Evolutionary conservation across 139 green algal species (phyloP).

Genomic region (Trebouxia sp.): DNA sequence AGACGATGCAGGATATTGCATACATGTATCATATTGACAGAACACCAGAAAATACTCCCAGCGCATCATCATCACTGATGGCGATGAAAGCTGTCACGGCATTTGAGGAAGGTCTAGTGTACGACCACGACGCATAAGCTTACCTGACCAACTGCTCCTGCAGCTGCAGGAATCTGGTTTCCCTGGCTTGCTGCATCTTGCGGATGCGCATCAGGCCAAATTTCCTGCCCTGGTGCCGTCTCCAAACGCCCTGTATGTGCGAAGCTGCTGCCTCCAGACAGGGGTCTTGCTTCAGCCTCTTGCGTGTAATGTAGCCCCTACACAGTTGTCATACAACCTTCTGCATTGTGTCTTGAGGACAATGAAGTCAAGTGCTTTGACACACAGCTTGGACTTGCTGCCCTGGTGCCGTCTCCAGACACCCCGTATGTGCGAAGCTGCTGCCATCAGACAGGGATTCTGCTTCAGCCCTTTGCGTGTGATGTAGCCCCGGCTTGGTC

Average conservation of each 20-base stretch:
- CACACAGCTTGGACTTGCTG: background rate
- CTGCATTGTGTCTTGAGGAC: too few species aligned
- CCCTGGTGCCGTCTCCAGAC: slow-evolving; percentile 23
- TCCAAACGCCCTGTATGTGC: slow-evolving; percentile 47
- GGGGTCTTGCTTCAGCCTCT: slow-evolving; percentile 26
- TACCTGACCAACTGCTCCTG: slow-evolving; percentile 31
- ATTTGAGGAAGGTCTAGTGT: too few species aligned
- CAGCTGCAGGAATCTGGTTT: slow-evolving; percentile 28
- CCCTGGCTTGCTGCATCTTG: slow-evolving; percentile 29
- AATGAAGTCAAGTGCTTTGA: too few species aligned
- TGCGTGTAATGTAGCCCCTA: slow-evolving; percentile 42
- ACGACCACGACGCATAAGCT: background rate
- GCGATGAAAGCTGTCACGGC: too few species aligned
- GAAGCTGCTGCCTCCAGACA: slow-evolving; percentile 31
- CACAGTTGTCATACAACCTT: background rate
- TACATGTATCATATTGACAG: too few species aligned
- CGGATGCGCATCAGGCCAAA: slow-evolving; percentile 7
- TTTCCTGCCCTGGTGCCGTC: slow-evolving; percentile 24
- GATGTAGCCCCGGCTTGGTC: slow-evolving; percentile 35
- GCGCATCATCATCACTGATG: too few species aligned
- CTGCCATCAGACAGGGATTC: slow-evolving; percentile 27
- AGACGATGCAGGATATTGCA: too few species aligned
- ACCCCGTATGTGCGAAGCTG: slow-evolving; percentile 43
- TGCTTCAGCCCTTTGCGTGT: background rate
- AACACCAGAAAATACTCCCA: too few species aligned